A percentile compares a stretch with the other conserved stretches of the same genome.
Evolutionary conservation across 495 filamentous ascomycete genomes (phyloP).

Genomic region (Neurospora africana): DNA sequence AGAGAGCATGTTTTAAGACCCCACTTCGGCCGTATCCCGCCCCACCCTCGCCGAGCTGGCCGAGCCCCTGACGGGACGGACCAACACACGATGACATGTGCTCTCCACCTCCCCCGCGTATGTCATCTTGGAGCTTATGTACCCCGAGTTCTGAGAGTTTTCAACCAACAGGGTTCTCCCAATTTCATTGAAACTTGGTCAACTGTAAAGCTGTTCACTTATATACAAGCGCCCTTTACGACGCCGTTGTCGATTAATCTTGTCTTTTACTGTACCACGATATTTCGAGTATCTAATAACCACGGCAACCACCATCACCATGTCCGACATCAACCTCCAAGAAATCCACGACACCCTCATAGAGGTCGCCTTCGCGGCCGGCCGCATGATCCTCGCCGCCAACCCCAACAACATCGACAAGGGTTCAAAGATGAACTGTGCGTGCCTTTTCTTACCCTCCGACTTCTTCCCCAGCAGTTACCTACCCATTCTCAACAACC

Average conservation of each 20-base stretch:
- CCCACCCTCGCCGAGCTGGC: not conserved
- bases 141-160: not conserved
- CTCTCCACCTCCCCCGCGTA: not conserved
- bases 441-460: not conserved
- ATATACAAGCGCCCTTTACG: not conserved
- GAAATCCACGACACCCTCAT: slow-evolving; percentile 75
- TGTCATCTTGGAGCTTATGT: not conserved
- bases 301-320: slow-evolving; percentile 3
- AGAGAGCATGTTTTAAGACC: not conserved
- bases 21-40: not conserved
- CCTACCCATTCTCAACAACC: not conserved
- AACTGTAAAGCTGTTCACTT: not conserved
- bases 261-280: not conserved
- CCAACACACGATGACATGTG: not conserved
- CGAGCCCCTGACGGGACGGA: not conserved
- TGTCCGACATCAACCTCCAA: slow-evolving; percentile 53
- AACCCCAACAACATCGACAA: slow-evolving; percentile 51
- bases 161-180: not conserved
- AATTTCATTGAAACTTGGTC: not conserved
- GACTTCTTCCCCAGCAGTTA: slow-evolving; percentile 5
- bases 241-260: not conserved
- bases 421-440: slow-evolving; percentile 81
- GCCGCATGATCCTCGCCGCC: slow-evolving; percentile 69
- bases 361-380: slow-evolving; percentile 63
- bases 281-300: not conserved